Evolutionary conservation across 306 rosid genomes (phyloP), one percentile per base, ranked within the genome.

Genomic region (Pterocarpus macrocarpus): DNA sequence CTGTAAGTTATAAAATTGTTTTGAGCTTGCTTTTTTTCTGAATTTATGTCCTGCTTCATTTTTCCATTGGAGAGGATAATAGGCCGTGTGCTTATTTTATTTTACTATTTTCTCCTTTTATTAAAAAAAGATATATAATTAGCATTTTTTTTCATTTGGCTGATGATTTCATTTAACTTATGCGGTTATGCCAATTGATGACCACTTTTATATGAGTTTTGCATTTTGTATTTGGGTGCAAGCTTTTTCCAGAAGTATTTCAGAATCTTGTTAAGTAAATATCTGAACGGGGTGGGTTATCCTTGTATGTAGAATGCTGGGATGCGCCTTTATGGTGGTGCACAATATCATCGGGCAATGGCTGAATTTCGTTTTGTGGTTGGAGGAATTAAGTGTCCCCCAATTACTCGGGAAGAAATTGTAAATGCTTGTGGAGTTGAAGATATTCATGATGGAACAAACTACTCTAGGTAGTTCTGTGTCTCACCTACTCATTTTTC

Each of bases 311-410:
- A 95, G 99, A 95, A 95, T 85, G 98, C 98, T 11, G 98, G 96
- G 62, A 95, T 95, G 98, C 99, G 97, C 71, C 93, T 95, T 65
- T 95, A 95, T 87, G 99, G 99, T 61, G 98, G 99, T 78, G 99
- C 98, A 80, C 99, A 95, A 77, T 95, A 95, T 88, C 99, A 95
- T 63, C 95, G 98, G 79, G 99, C 99, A 86, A 95, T 95, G 99
- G 99, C 98, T 83, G 98, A 95, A 85, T 95, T 95, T 56, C 99
- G 97, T 55, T 95, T 95, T 89, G 91, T 95, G 56, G 99, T 93
- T 83, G 97, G 99, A 80, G 99, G 99, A 89, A 92, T 83, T 77
- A 93, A 91, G 85, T 95, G 99, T 83, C 99, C 98, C 88, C 94
- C 99, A 76, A 95, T 95, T 57, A 93, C 96, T 5, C 89, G 98